A percentile compares a stretch with the other conserved stretches of the same genome.
Evolutionary conservation across 208 protist genomes (phyloP).

Genomic region (Trichomonas gallinae): DNA sequence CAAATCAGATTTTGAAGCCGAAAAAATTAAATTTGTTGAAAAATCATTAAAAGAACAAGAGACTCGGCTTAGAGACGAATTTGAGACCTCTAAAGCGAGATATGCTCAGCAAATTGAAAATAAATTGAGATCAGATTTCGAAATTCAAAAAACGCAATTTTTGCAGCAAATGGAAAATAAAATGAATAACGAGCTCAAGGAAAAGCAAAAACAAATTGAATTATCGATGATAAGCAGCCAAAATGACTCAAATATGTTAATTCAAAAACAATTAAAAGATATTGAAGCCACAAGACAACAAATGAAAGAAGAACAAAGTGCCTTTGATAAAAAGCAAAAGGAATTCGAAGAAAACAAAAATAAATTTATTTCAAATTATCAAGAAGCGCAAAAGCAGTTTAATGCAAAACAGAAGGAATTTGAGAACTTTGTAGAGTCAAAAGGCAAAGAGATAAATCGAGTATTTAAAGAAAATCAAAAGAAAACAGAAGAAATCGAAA

Average conservation of each 20-base stretch:
- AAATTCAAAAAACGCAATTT: too few species aligned
- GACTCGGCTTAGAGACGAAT: too few species aligned
- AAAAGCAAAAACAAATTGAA: neutral
- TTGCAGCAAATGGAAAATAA: too few species aligned
- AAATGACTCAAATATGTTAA: neutral
- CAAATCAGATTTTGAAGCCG: neutral
- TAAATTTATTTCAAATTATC: neutral
- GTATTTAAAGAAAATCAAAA: too few species aligned
- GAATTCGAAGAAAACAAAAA: neutral
- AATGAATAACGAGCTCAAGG: neutral
- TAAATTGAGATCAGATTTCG: neutral
- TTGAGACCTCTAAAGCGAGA: too few species aligned
- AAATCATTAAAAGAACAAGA: too few species aligned
- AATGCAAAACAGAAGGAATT: neutral
- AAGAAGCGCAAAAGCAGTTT: neutral
- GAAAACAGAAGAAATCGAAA: too few species aligned
- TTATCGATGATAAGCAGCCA: neutral
- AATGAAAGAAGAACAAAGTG: neutral
- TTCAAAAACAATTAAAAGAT: neutral
- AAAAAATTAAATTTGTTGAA: neutral
- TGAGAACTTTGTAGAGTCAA: neutral
- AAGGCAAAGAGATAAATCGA: neutral
- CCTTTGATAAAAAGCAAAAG: neutral
- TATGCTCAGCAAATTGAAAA: too few species aligned
- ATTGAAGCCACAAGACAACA: neutral